These are phyloP conservation scores for Ceratopteris richardii DNA, from an alignment of 75 land plant genomes.

Conservation along the genomic window DNA sequence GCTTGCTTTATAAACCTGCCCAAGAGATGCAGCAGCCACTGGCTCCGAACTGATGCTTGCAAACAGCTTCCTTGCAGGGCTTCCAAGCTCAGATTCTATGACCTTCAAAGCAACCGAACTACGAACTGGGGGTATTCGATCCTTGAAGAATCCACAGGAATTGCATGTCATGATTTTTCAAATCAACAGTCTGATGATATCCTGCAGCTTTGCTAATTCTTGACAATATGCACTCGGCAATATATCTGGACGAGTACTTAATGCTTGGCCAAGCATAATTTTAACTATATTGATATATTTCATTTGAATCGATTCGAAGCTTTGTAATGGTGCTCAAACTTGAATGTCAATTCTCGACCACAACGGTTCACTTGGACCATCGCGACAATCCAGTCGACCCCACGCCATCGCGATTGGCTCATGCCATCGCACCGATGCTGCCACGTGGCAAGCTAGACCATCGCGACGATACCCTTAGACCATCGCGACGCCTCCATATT, in stretches of 20 bases:
- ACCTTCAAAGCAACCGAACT: slow-evolving; percentile 59
- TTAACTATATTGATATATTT: too few relatives aligned
- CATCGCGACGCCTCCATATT: too few relatives aligned
- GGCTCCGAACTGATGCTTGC: slow-evolving; percentile 80
- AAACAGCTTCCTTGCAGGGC: slow-evolving; percentile 59
- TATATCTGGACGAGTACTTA: slow-evolving; percentile 96
- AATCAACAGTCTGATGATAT: slow-evolving; percentile 7
- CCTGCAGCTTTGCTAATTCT: slow-evolving; percentile 87
- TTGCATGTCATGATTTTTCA: slow-evolving; percentile 9
- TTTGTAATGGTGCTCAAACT: too few relatives aligned
- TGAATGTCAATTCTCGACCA: too few relatives aligned
- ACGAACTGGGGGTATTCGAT: slow-evolving; percentile 93
- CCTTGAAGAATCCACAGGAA: slow-evolving; percentile 35
- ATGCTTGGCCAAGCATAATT: slow-evolving; percentile 98
- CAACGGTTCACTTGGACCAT: too few relatives aligned
- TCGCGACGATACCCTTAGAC: too few relatives aligned
- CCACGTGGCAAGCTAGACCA: too few relatives aligned
- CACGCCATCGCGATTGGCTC: too few relatives aligned
- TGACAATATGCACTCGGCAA: slow-evolving; percentile 79
- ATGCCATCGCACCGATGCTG: too few relatives aligned
- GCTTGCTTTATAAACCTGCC: slow-evolving; percentile 97
- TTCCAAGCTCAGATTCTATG: slow-evolving; percentile 72
- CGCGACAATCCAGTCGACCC: too few relatives aligned
- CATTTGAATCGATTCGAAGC: too few relatives aligned
- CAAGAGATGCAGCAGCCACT: slow-evolving; percentile 92